Conservation (phyloP, 352 stramenopile genomes). For the Phytopythium boreale region DNA sequence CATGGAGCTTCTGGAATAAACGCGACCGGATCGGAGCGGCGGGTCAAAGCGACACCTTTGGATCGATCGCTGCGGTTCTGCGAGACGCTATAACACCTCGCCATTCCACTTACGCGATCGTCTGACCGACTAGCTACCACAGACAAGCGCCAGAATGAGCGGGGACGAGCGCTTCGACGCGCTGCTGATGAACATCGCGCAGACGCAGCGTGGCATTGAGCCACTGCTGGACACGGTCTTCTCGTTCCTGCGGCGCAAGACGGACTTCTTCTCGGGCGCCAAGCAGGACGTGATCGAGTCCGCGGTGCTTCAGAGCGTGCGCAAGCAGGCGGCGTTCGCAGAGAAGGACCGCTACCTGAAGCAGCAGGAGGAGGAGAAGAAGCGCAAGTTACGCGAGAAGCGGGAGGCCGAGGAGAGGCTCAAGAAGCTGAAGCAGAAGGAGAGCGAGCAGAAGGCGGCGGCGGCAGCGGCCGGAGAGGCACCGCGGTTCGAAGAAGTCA, state of each 20-base stretch:
- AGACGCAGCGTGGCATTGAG: conserved; percentile 97
- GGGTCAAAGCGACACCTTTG: conserved; percentile 4
- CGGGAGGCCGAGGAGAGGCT: conserved; percentile 34
- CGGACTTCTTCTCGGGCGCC: conserved; percentile 97
- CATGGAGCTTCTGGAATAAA: not conserved
- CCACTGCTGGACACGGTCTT: conserved; percentile 98
- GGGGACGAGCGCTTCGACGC: conserved; percentile 87
- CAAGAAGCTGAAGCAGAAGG: conserved; percentile 57
- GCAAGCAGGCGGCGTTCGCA: conserved; percentile 89
- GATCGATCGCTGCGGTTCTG: not conserved
- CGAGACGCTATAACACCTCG: not conserved
- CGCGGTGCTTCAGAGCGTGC: conserved; percentile 87
- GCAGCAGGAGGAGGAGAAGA: conserved; percentile 70
- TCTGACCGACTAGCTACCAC: not conserved
- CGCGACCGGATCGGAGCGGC: not conserved
- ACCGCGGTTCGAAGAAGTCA: conserved; percentile 81
- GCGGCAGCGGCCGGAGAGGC: conserved; percentile 23
- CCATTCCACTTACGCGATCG: no score
- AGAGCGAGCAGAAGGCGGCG: conserved; percentile 25
- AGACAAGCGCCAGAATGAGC: conserved; percentile 35
- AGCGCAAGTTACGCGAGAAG: conserved; percentile 58
- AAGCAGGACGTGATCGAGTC: conserved; percentile 68
- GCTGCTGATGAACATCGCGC: conserved; percentile 97
- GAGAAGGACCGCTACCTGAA: conserved; percentile 80
- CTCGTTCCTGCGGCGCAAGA: conserved; percentile 98